Conservation (phyloP, 2,329 filamentous ascomycete species). For the Geoglossum cookeanum region DNA sequence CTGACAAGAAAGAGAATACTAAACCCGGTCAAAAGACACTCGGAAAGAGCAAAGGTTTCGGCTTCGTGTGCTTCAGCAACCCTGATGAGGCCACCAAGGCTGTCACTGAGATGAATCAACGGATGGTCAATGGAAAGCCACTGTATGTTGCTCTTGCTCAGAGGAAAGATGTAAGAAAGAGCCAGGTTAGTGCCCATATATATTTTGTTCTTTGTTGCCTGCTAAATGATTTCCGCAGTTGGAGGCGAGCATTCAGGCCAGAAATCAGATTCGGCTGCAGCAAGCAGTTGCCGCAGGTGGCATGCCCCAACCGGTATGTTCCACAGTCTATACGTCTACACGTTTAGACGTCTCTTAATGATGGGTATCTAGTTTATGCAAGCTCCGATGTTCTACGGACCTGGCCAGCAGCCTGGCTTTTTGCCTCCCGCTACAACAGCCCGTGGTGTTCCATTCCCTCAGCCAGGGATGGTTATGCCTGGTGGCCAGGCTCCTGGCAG, state of each 20-base stretch:
- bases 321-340: neutral
- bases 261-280: slow-evolving; percentile 96
- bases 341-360: slow-evolving; percentile 7
- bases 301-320: slow-evolving; percentile 45
- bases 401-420: slow-evolving; percentile 58
- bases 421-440: slow-evolving; percentile 29
- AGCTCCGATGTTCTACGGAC: slow-evolving; percentile 79
- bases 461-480: slow-evolving; percentile 39
- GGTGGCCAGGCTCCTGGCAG: slow-evolving; percentile 28
- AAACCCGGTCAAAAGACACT: slow-evolving; percentile 44
- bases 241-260: slow-evolving; percentile 96
- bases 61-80: slow-evolving; percentile 99
- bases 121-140: slow-evolving; percentile 93
- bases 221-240: slow-evolving; percentile 28
- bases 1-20: slow-evolving; percentile 37
- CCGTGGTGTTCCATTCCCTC: slow-evolving; percentile 41
- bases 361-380: slow-evolving; percentile 46
- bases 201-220: neutral
- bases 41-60: slow-evolving; percentile 99
- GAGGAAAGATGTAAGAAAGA: slow-evolving; percentile 99
- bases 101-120: slow-evolving; percentile 98
- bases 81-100: slow-evolving; percentile 98
- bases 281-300: slow-evolving; percentile 82
- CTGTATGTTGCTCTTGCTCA: slow-evolving; percentile 95
- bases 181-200: slow-evolving; percentile 33